Base-by-base conservation (phyloP, 495 filamentous ascomycete species). In the Podospora conica region DNA sequence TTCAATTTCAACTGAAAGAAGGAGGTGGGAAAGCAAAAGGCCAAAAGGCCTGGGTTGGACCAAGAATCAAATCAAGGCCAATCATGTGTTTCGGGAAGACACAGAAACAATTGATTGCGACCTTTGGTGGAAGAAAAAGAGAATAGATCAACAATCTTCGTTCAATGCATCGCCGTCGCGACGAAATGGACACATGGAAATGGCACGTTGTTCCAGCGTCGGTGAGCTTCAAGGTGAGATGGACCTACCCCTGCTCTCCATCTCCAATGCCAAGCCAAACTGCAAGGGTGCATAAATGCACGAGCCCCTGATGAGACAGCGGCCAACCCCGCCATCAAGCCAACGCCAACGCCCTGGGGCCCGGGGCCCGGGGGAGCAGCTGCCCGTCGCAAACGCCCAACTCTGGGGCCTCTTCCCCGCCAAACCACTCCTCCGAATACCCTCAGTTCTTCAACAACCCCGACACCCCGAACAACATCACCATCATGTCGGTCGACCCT, bases 401-500 rank as follows among this genome's bases (percentile, higher is more conserved):
- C 61, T 25, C 48, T 11, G 31, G 48, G 15, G 24, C 48, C 7
- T n/a, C 61, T 55, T 55, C 61, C 53, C 29, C 40, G 28, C 61
- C 40, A 7, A 63, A n/a, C 22, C 10, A 21, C 22, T 55, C 6
- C 21, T 22, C 59, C n/a, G 40, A 48, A 48, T 48, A 48, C 40
- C 40, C 40, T 48, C 40, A 48, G 0, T 3, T n/a, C 27, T 23
- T 5, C 18, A 24, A 55, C 61, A 18, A 3, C 59, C 59, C 23
- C 28, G 33, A 29, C 21, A 5, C 28, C n/a, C 28, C 40, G 11
- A 54, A 65, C 10, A n/a, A 48, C 29, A 55, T 11, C 56, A 23
- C 65, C 40, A 80, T 70, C 61, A 86, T 82, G 81, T 72, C 73
- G 20, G 77, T 71, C 73, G 86, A 87, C 74, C 86, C 87, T 1